phyloP scores from a whole-genome alignment of 2,329 filamentous ascomycete genomes.

The Pseudogymnoascus sp. region DNA sequence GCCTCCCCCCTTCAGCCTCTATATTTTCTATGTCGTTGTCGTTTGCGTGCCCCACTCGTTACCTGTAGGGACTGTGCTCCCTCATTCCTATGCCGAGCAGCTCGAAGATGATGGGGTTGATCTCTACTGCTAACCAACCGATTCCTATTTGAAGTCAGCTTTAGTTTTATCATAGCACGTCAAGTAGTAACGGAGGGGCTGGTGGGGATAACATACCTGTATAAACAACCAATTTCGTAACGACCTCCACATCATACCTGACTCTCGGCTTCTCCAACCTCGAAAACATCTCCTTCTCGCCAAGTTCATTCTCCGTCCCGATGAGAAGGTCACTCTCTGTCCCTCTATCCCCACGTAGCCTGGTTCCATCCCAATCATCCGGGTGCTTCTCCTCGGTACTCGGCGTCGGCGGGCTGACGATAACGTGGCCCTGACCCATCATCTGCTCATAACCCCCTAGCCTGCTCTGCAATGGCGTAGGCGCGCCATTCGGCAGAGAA shows the following conservation, averaged over 20 bases:
- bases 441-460: slow-evolving; percentile 61
- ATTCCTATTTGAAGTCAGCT: slow-evolving; percentile 49
- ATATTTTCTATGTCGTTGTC: not conserved
- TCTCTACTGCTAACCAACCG: slow-evolving; percentile 60
- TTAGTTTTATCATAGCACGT: not conserved
- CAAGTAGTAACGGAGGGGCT: not conserved
- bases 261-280: slow-evolving; percentile 78
- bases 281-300: slow-evolving; percentile 75
- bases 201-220: slow-evolving; percentile 52
- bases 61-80: not conserved
- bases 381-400: slow-evolving; percentile 26
- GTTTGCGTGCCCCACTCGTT: not conserved
- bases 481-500: slow-evolving; percentile 22
- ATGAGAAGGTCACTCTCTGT: slow-evolving; percentile 30
- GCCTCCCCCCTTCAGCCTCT: not conserved
- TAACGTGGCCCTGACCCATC: slow-evolving; percentile 59
- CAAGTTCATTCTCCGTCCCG: slow-evolving; percentile 41
- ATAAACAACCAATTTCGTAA: slow-evolving; percentile 94
- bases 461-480: slow-evolving; percentile 37
- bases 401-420: slow-evolving; percentile 25
- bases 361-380: slow-evolving; percentile 30
- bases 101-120: slow-evolving; percentile 36
- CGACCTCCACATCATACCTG: slow-evolving; percentile 95
- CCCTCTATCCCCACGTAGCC: slow-evolving; percentile 16
- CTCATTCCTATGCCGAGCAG: slow-evolving; percentile 33